Evolutionary conservation across 2,329 filamentous ascomycete species (phyloP).

Genomic region (Calonectria pteridis): DNA sequence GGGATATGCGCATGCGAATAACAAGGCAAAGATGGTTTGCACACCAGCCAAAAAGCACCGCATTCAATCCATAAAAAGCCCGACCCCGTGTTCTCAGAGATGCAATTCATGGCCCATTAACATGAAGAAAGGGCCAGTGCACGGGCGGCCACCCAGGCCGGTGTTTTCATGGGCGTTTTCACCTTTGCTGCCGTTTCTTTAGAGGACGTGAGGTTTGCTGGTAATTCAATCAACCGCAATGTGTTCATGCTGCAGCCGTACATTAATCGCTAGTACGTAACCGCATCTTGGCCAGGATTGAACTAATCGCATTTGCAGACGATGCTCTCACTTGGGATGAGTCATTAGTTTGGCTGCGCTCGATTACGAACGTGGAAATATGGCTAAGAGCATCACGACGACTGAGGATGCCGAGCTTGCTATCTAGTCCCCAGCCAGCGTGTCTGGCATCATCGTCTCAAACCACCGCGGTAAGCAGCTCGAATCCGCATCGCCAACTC

Average conservation of each 20-base stretch:
- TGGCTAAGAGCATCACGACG: not conserved
- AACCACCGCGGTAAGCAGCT: not conserved
- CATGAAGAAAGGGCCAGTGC: not conserved
- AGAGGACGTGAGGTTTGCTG: not conserved
- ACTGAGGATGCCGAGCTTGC: not conserved
- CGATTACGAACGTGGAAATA: not conserved
- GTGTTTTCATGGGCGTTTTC: not conserved
- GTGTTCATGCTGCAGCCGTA: not conserved
- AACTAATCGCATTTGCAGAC: not conserved
- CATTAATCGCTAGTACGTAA: not conserved
- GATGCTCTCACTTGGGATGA: not conserved
- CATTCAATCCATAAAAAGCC: not conserved
- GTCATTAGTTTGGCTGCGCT: not conserved
- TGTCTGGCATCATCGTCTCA: not conserved
- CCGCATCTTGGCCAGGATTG: not conserved
- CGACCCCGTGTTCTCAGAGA: not conserved
- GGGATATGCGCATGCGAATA: too few relatives aligned
- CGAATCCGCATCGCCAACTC: not conserved
- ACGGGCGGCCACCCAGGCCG: not conserved
- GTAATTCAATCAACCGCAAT: not conserved
- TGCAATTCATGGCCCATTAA: not conserved
- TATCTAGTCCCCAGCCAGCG: not conserved
- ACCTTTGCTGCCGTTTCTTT: not conserved
- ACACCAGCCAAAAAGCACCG: not conserved
- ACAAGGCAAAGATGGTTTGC: not conserved